Base-by-base conservation (phyloP, 2,329 filamentous ascomycete genomes). In the Colletotrichum aenigma region DNA sequence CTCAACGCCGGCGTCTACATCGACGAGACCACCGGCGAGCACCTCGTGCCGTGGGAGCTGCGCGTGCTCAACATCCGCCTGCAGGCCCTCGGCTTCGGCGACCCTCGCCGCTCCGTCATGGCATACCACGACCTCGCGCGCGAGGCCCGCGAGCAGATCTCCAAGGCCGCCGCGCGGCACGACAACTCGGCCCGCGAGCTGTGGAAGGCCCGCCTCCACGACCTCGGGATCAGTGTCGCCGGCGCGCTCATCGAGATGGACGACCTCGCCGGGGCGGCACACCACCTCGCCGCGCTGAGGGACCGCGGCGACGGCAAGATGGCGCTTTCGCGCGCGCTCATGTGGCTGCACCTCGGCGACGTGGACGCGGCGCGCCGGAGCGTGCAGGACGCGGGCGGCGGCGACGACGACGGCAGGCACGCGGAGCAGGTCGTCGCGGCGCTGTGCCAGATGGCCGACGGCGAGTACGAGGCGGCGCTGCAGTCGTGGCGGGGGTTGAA, bases 71-170 rank as follows among this genome's bases (percentile, higher is more conserved):
- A 94, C 8, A 94, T 98, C 10, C 91, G 96, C 2, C 89, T 98
- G 24, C 95, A 98, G 79, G 95, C 95, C 0, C 90, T 98, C 61
- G 95, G 95, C 1, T 97, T 97, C 78, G 93, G 93, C 6, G 97
- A 99, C 84, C 91, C 93, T 66, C 90, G 96, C 6, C 90, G 96
- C 76, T 94, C 95, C 5, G 93, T 99, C 73, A 96, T 97, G 89
- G 94, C 94, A 60, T 95, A 98, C 82, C 98, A 98, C 82, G 96
- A 98, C 77, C 89, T 98, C 3, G 96, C 93, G 0, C 86, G 94
- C 10, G 95, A 98, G 83, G 95, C 95, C 3, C 89, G 96, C 21
- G 86, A 87, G 3, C 89, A 90, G 72, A 87, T 95, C 7, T 84
- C 86, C 21, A 87, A 85, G 36, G 88, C 91, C 0, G 81, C 80